Evolutionary conservation across 2,329 filamentous ascomycete genomes (phyloP), one percentile per base, ranked within the genome.

Genomic region (Colletotrichum horii): DNA sequence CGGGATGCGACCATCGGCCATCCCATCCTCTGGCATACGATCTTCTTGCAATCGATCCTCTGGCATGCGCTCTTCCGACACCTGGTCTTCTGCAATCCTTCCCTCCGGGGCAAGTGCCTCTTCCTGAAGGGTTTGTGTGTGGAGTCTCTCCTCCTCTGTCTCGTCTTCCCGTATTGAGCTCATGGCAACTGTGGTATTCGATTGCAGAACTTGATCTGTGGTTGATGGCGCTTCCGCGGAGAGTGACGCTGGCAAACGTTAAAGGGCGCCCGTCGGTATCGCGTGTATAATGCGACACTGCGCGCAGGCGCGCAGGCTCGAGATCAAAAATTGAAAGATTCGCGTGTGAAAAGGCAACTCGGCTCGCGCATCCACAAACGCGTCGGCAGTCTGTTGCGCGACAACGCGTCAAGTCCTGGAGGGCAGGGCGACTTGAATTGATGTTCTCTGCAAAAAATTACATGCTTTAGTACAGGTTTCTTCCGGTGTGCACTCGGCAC

Each of bases 141-240:
- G 62, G n/a, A 76, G 19, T 55, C 66, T 74, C 30, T 76, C 75
- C 60, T 70, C 76, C 16, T 66, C 68, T 26, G 22, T 48, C 26
- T 75, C 75, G 38, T 19, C 71, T 62, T 75, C 75, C 8, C 60
- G 67, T n/a, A 68, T 22, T 26, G 71, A 70, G 43, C 48, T 62
- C 76, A 77, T 75, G 30, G n/a, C 48, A 32, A 28, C 4, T 26
- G 12, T 48, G 30, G 9, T 16, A 26, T 24, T 7, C 9, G 16
- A n/a, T 8, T 22, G 34, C 38, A 28, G 28, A 8, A 48, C 30
- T 68, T 36, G 58, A 61, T 32, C 19, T 61, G 30, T 19, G 43
- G n/a, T 52, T 52, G n/a, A 48, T 48, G 38, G 38, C 19, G 38
- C 38, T 43, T n/a, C 38, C 19, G 38, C 19, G 19, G 38, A 43